Conservation (phyloP, 768 basidiomycete genomes). For the Trichaptum fuscoviolaceum region DNA sequence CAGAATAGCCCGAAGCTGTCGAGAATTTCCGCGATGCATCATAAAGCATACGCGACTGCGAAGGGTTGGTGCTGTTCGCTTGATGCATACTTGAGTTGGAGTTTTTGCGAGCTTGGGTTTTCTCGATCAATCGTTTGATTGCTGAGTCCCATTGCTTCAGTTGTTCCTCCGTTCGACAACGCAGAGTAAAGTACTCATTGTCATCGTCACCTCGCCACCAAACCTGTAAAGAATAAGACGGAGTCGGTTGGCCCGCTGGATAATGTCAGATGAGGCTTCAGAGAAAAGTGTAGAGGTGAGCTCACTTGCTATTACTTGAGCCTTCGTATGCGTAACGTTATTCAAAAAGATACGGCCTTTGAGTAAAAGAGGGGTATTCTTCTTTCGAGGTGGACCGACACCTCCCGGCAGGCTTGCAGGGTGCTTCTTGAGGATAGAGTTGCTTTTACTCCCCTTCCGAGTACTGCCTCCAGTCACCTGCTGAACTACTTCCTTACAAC, state of each 20-base stretch:
- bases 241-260: slow-evolving; percentile 20
- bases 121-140: slow-evolving; percentile 83
- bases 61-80: slow-evolving; percentile 43
- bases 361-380: slow-evolving; percentile 75
- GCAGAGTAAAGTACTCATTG: slow-evolving; percentile 89
- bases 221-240: slow-evolving; percentile 77
- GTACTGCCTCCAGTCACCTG: slow-evolving; percentile 43
- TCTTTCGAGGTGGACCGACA: slow-evolving; percentile 58
- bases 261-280: neutral
- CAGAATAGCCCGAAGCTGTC: slow-evolving; percentile 21
- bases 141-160: slow-evolving; percentile 88
- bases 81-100: slow-evolving; percentile 53
- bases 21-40: slow-evolving; percentile 14
- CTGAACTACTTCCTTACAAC: slow-evolving; percentile 86
- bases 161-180: slow-evolving; percentile 89
- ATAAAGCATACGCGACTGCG: slow-evolving; percentile 7
- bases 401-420: slow-evolving; percentile 44
- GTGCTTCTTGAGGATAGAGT: slow-evolving; percentile 87
- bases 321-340: slow-evolving; percentile 77
- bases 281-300: slow-evolving; percentile 8
- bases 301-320: neutral
- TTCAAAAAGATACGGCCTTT: slow-evolving; percentile 97
- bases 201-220: slow-evolving; percentile 96
- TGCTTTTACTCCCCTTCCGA: slow-evolving; percentile 76
- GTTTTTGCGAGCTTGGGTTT: slow-evolving; percentile 62